Evolutionary conservation across 2,329 filamentous ascomycete genomes (phyloP).

Genomic region (Cladosporium sp.): DNA sequence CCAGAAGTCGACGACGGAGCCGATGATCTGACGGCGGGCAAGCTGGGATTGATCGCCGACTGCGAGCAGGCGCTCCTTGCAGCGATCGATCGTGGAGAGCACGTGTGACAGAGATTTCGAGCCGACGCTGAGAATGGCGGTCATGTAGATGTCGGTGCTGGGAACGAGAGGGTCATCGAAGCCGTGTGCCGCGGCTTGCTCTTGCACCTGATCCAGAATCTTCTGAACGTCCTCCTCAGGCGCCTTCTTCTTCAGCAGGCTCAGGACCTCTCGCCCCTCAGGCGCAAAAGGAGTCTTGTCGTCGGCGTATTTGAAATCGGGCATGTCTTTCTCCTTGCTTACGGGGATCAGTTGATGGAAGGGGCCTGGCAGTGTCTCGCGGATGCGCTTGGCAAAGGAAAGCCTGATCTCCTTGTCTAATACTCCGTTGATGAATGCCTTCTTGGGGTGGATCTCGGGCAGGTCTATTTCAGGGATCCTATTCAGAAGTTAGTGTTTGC

Average conservation of each 20-base stretch:
- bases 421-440: conserved; percentile 85
- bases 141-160: conserved; percentile 92
- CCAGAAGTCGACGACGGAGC: conserved; percentile 90
- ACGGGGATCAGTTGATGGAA: conserved; percentile 76
- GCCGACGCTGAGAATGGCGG: conserved; percentile 85
- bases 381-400: conserved; percentile 92
- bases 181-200: conserved; percentile 63
- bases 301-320: conserved; percentile 83
- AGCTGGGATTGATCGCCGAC: conserved; percentile 68
- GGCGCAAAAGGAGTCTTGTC: conserved; percentile 71
- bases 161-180: conserved; percentile 68
- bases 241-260: conserved; percentile 76
- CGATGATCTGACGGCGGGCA: conserved; percentile 81
- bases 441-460: conserved; percentile 72
- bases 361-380: conserved; percentile 79
- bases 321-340: conserved; percentile 91
- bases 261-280: conserved; percentile 76
- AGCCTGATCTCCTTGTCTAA: conserved; percentile 95
- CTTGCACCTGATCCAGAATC: conserved; percentile 72
- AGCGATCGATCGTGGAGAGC: conserved; percentile 89
- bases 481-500: neutral
- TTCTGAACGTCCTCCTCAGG: conserved; percentile 80
- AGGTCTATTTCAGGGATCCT: conserved; percentile 75
- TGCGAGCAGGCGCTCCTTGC: conserved; percentile 78
- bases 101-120: conserved; percentile 96